Evolutionary conservation across 768 basidiomycete species (phyloP).

Genomic region (Boletus vermiculosoides): DNA sequence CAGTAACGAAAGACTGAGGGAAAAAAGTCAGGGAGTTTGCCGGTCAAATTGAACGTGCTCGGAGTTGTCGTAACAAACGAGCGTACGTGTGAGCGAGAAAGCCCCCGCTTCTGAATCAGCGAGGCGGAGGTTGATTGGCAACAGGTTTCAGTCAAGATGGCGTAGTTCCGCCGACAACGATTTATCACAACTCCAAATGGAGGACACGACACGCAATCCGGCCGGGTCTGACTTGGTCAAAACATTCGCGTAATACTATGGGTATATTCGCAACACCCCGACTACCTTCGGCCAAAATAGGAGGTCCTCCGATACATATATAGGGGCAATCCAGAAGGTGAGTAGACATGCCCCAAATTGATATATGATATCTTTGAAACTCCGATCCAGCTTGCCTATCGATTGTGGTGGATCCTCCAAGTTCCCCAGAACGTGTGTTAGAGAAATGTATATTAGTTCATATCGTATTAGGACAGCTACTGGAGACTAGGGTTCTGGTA

Average conservation of each 20-base stretch:
- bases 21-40: not conserved
- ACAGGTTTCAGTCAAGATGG: slow-evolving; percentile 1
- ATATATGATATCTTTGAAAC: no score
- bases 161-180: not conserved
- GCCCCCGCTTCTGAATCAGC: not conserved
- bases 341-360: no score
- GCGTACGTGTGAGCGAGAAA: not conserved
- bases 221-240: not conserved
- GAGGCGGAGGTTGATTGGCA: not conserved
- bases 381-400: not conserved
- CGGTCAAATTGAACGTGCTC: slow-evolving; percentile 2
- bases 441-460: not conserved
- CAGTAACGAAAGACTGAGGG: not conserved
- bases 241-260: not conserved
- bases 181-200: not conserved
- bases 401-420: no score
- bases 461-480: no score
- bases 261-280: not conserved
- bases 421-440: not conserved
- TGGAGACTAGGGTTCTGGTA: no score
- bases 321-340: not conserved
- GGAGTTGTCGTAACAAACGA: slow-evolving; percentile 14
- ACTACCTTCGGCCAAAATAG: not conserved
- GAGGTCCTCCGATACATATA: not conserved
- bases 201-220: not conserved